Percentiles rank a stretch among this genome's conserved stretches.
phyloP scores from a whole-genome alignment of 495 filamentous ascomycete species.

The Hypoxylon subgilvum region DNA sequence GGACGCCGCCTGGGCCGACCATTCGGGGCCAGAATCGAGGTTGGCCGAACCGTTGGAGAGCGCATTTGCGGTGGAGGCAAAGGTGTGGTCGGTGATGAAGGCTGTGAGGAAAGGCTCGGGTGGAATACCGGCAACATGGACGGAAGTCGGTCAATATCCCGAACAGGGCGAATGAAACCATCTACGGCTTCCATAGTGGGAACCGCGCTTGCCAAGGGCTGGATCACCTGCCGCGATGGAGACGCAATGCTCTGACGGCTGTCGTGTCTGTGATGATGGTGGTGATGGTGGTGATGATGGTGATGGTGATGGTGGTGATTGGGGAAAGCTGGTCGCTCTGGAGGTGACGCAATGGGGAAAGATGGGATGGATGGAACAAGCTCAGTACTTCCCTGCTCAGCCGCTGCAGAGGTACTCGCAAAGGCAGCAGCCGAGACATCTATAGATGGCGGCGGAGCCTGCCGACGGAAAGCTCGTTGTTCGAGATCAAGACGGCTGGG shows the following conservation, averaged over 20 bases:
- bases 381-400: slow-evolving; percentile 51
- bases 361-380: slow-evolving; percentile 68
- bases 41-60: slow-evolving; percentile 59
- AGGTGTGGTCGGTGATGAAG: slow-evolving; percentile 91
- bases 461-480: slow-evolving; percentile 53
- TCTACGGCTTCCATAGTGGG: slow-evolving; percentile 77
- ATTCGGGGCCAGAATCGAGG: slow-evolving; percentile 54
- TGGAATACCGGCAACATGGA: slow-evolving; percentile 80
- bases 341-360: slow-evolving; percentile 73
- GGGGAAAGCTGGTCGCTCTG: slow-evolving; percentile 72
- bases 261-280: slow-evolving; percentile 65
- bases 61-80: slow-evolving; percentile 65
- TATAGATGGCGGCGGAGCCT: slow-evolving; percentile 54
- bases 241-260: slow-evolving; percentile 60
- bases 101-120: slow-evolving; percentile 79
- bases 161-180: slow-evolving; percentile 79
- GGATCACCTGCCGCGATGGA: slow-evolving; percentile 60
- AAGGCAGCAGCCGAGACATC: slow-evolving; percentile 52
- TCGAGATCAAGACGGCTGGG: slow-evolving; percentile 53
- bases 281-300: slow-evolving; percentile 63
- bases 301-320: slow-evolving; percentile 53
- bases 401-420: slow-evolving; percentile 53
- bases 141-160: slow-evolving; percentile 83
- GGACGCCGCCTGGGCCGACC: slow-evolving; percentile 65
- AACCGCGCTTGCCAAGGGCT: slow-evolving; percentile 71